Evolutionary conservation across 1,284 basidiomycete genomes (phyloP).

Genomic region (Cryptococcus hybrid): DNA sequence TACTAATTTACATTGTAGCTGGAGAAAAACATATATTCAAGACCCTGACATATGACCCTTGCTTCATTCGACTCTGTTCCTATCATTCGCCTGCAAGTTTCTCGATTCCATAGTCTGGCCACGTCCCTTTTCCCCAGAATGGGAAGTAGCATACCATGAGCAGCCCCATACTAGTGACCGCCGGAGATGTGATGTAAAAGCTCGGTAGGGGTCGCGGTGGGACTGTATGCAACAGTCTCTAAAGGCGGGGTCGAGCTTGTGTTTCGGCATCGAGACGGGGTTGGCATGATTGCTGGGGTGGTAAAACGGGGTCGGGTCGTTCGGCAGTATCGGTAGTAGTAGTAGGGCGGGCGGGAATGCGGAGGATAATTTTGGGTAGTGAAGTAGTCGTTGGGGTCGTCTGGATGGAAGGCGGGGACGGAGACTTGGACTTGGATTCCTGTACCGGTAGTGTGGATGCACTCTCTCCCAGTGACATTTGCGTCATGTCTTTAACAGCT

Average conservation of each 20-base stretch:
- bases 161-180: neutral
- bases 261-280: neutral
- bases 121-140: too few relatives aligned
- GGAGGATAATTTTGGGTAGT: constrained; percentile 21
- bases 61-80: too few relatives aligned
- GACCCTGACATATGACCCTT: constrained; percentile 26
- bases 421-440: neutral
- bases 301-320: neutral
- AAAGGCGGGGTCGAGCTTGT: too few relatives aligned
- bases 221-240: too few relatives aligned
- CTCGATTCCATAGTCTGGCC: too few relatives aligned
- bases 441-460: neutral
- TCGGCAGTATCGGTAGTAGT: neutral
- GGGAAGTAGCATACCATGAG: too few relatives aligned
- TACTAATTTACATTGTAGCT: constrained; percentile 21
- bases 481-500: neutral
- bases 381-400: neutral
- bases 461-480: neutral
- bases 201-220: too few relatives aligned
- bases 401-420: neutral
- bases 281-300: neutral
- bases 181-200: too few relatives aligned
- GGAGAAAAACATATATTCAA: constrained; percentile 46
- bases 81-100: too few relatives aligned
- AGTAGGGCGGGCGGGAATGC: constrained; percentile 12